Percentiles rank a stretch among this genome's conserved stretches.
Conservation (phyloP, 2,329 filamentous ascomycete genomes). For the Sclerotinia spermophila region DNA sequence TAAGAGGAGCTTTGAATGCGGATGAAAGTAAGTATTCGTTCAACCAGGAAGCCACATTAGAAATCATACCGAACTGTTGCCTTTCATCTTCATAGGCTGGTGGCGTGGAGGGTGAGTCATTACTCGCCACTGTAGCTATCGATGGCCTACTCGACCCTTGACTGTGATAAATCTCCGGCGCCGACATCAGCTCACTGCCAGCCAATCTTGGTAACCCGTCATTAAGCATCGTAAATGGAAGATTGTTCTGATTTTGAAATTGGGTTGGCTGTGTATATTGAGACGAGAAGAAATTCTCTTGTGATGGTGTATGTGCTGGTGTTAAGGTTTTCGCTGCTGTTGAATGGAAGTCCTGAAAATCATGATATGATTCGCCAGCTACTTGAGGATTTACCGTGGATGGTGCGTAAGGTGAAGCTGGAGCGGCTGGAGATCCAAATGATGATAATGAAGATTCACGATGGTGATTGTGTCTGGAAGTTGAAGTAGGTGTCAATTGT, state of each 20-base stretch:
- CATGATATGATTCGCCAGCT: conserved; percentile 45
- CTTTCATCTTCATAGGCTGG: conserved; percentile 50
- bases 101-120: conserved; percentile 59
- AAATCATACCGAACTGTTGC: conserved; percentile 53
- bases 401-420: conserved; percentile 54
- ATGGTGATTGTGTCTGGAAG: conserved; percentile 44
- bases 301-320: conserved; percentile 36
- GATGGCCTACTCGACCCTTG: conserved; percentile 38
- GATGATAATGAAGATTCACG: conserved; percentile 61
- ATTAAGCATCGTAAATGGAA: conserved; percentile 31
- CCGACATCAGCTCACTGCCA: conserved; percentile 33
- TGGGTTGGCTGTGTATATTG: conserved; percentile 40
- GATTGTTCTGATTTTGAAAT: conserved; percentile 31
- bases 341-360: conserved; percentile 37
- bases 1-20: conserved; percentile 45
- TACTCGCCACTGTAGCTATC: conserved; percentile 57
- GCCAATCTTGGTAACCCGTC: conserved; percentile 29
- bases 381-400: conserved; percentile 57
- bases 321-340: conserved; percentile 36
- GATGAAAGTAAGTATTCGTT: conserved; percentile 64
- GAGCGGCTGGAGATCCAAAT: conserved; percentile 53
- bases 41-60: conserved; percentile 45
- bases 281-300: conserved; percentile 34
- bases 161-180: conserved; percentile 21
- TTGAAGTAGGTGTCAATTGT: conserved; percentile 37